Percentiles rank a stretch among this genome's conserved stretches.
Conservation (phyloP, 805 yeast species). For the Ogataea polymorpha region DNA sequence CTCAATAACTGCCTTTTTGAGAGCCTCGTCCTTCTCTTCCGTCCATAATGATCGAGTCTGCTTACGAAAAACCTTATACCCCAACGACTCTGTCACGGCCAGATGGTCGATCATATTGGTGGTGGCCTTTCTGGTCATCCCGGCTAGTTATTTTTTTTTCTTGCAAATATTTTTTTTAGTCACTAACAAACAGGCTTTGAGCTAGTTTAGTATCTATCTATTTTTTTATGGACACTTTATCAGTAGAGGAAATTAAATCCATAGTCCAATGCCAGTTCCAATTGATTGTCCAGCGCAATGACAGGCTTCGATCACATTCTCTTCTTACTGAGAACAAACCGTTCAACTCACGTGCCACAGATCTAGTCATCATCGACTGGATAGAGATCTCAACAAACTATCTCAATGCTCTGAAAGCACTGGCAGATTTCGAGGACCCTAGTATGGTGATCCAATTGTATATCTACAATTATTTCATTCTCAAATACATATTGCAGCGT, state of each 20-base stretch:
- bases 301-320: constrained; percentile 3
- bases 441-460: constrained; percentile 22
- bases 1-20: constrained; percentile 42
- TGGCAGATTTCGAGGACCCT: constrained; percentile 16
- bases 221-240: constrained; percentile 10
- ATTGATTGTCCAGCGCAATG: constrained; percentile 9
- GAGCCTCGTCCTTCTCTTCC: constrained; percentile 62
- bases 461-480: constrained; percentile 19
- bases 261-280: constrained; percentile 19
- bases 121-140: constrained; percentile 7
- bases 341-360: constrained; percentile 5
- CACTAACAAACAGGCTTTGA: background rate
- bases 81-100: constrained; percentile 66
- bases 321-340: background rate
- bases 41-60: constrained; percentile 70
- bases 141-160: background rate
- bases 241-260: constrained; percentile 8
- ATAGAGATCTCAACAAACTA: constrained; percentile 24
- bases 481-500: constrained; percentile 15
- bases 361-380: constrained; percentile 17
- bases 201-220: background rate
- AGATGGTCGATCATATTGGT: constrained; percentile 43
- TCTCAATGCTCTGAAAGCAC: constrained; percentile 16
- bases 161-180: constrained; percentile 2
- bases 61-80: constrained; percentile 69